Evolutionary conservation across 768 basidiomycete genomes (phyloP), one percentile per base, ranked within the genome.

Genomic region (Suillus subaureus): DNA sequence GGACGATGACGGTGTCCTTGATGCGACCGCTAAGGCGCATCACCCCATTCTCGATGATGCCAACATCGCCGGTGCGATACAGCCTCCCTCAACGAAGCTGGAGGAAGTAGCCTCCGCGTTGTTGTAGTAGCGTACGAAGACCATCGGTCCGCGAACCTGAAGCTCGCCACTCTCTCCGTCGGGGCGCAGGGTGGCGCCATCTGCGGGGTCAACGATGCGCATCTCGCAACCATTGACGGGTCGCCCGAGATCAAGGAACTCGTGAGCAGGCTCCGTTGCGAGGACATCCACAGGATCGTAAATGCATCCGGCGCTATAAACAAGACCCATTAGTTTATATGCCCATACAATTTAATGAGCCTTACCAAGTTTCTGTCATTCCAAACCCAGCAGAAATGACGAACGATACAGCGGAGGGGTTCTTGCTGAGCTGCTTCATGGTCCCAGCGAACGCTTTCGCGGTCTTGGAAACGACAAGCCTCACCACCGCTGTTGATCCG

Each of bases 11-110:
- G 42, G 72, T 75, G 56, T 80, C 78, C 66, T 81, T 81, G 67
- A 80, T 78, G 56, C 80, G 73, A 3, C 79, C 78, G 56, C 78
- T 71, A 26, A 82, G 69, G 52, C 73, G 74, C 62, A 83, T 72
- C 63, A 72, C 73, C 6, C 77, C 75, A 8, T 73, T 71, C 45
- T 73, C 66, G 13, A 84, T 70, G 40, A 76, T 70, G 3, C 81
- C 85, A 8, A 84, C 73, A 68, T 89, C 88, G 1, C 88, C 87
- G n/a, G 87, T 87, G 68, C 81, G 82, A 74, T 85, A 84, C 87
- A 89, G 7, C 83, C 79, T n/a, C 82, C 84, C 9, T 73, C 67
- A 0, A 80, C 78, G 66, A 89, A 84, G 37, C 82, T 79, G 40
- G 81, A 78, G 11, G 66, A 64, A 6, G 85, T 88, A 0, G 85